Percentiles rank a stretch among this genome's conserved stretches.
Evolutionary conservation across 2,329 filamentous ascomycete species (phyloP).

Genomic region (Corinectria fuckeliana): DNA sequence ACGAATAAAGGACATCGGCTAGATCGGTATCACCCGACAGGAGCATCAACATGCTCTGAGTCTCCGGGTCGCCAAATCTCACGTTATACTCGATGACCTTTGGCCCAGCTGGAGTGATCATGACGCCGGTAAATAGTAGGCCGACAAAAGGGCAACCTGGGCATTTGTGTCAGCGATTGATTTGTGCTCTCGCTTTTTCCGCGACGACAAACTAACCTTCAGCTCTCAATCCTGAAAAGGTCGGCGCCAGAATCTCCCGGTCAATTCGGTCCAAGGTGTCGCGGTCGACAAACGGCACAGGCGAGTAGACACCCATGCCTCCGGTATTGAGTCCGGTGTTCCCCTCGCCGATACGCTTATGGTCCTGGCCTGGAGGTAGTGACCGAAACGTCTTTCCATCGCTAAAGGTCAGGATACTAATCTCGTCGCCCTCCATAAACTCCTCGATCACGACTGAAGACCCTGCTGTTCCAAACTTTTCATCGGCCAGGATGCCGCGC

Average conservation of each 20-base stretch:
- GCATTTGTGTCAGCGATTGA: too few relatives aligned
- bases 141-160: constrained; percentile 62
- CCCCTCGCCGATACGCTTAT: constrained; percentile 73
- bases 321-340: constrained; percentile 76
- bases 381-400: constrained; percentile 70
- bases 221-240: constrained; percentile 65
- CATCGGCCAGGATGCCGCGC: constrained; percentile 71
- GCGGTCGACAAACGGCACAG: constrained; percentile 60
- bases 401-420: constrained; percentile 71
- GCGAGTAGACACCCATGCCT: constrained; percentile 78
- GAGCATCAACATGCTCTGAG: constrained; percentile 79
- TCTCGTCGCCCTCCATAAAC: constrained; percentile 71
- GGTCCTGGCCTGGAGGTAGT: constrained; percentile 75
- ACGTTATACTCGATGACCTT: constrained; percentile 90
- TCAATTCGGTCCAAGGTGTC: constrained; percentile 65
- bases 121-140: constrained; percentile 80
- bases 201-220: constrained; percentile 49
- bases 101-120: constrained; percentile 79
- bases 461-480: constrained; percentile 70
- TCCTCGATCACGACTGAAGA: constrained; percentile 77
- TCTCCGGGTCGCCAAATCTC: constrained; percentile 87
- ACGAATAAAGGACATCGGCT: constrained; percentile 83
- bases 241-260: constrained; percentile 65
- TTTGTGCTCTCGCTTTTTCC: too few relatives aligned
- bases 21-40: constrained; percentile 79